A percentile compares a stretch with the other conserved stretches of the same genome.
These are phyloP conservation scores for Trichoderma harzianum DNA, from an alignment of 2,329 filamentous ascomycete genomes.

Conservation along the genomic window DNA sequence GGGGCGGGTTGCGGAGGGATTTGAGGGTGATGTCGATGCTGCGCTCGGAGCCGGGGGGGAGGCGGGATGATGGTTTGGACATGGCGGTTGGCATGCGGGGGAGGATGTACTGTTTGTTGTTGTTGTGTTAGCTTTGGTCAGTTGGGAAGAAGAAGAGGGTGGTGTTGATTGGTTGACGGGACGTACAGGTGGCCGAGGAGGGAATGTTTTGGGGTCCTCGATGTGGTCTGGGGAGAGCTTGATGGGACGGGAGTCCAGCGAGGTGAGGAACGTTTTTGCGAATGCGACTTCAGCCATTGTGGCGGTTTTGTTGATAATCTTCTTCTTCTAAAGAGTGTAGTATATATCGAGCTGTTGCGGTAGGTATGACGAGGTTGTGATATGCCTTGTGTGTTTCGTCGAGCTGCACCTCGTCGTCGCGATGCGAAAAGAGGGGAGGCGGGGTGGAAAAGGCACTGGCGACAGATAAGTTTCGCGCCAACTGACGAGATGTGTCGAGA, in stretches of 20 bases:
- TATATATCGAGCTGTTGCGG: neutral
- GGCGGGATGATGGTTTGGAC: slow-evolving; percentile 47
- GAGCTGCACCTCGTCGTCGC: neutral
- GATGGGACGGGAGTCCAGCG: slow-evolving; percentile 72
- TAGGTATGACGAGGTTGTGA: neutral
- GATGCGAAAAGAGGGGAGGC: neutral
- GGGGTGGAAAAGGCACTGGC: neutral
- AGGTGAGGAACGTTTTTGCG: slow-evolving; percentile 76
- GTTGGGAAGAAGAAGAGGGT: neutral
- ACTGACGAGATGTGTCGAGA: neutral
- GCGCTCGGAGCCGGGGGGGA: slow-evolving; percentile 51
- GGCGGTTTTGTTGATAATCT: neutral
- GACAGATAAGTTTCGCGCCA: neutral
- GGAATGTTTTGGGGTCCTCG: slow-evolving; percentile 77
- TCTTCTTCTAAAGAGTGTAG: neutral
- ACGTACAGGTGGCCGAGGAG: slow-evolving; percentile 69
- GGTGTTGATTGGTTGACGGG: neutral
- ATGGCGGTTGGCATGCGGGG: slow-evolving; percentile 62
- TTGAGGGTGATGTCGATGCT: slow-evolving; percentile 62
- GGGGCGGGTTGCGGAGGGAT: slow-evolving; percentile 71
- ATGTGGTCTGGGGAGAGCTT: slow-evolving; percentile 89
- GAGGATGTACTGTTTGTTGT: slow-evolving; percentile 59
- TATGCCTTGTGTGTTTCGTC: neutral
- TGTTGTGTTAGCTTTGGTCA: too few species aligned
- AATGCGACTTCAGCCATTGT: slow-evolving; percentile 80